A percentile compares a stretch with the other conserved stretches of the same genome.
These are phyloP conservation scores for Cicer judaicum DNA, from an alignment of 306 rosid species.

Conservation along the genomic window DNA sequence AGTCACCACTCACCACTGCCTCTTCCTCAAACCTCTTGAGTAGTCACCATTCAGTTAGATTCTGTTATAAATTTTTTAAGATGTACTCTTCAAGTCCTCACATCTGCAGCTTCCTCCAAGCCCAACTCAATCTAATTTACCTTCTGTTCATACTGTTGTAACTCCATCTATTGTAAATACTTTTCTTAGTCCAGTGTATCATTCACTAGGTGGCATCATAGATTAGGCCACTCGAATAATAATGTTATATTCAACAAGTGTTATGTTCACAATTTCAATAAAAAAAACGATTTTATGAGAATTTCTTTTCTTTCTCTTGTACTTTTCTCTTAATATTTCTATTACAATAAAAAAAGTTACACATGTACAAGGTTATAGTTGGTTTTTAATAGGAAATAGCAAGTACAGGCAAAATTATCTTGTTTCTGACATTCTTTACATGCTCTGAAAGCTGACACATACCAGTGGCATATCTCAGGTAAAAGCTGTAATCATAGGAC, in stretches of 20 bases:
- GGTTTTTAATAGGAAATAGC: background rate
- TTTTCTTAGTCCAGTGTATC: background rate
- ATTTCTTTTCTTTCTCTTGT: background rate
- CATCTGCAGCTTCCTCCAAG: background rate
- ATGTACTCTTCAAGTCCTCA: no score
- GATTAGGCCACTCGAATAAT: background rate
- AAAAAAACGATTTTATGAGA: background rate
- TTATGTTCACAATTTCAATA: background rate
- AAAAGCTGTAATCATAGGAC: constrained; percentile 80
- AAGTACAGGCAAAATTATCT: constrained; percentile 3
- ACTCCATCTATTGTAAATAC: background rate
- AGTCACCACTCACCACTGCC: no score
- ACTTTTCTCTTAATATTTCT: background rate
- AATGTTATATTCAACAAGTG: background rate
- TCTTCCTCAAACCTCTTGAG: no score
- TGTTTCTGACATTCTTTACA: constrained; percentile 25
- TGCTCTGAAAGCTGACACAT: constrained; percentile 41
- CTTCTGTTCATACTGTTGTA: background rate
- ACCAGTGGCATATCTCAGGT: constrained; percentile 62
- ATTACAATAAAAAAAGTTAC: background rate
- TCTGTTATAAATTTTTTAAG: no score
- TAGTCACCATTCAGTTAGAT: no score
- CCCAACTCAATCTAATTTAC: background rate
- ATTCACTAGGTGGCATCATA: background rate
- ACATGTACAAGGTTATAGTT: background rate